Evolutionary conservation across 495 filamentous ascomycete species (phyloP), one percentile per base, ranked within the genome.

Genomic region (Staphylotrichum longicolle): DNA sequence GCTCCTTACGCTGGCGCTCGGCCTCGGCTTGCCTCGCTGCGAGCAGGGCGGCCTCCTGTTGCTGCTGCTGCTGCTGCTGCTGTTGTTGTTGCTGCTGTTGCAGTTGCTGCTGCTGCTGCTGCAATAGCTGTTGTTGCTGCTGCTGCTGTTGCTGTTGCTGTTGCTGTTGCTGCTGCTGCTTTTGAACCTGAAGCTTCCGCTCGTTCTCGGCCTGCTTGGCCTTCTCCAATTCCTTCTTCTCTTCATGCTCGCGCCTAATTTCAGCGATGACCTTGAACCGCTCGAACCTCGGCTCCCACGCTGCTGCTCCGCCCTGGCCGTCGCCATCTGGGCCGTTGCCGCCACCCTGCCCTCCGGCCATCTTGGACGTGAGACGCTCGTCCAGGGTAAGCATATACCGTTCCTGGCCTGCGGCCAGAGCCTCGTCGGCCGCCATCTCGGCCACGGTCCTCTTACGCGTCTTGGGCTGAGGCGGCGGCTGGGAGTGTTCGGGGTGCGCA

Each of bases 321-420:
- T 95, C 91, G 11, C 85, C 86, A 57, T 85, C 86, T 4, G 85
- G 78, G 52, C 88, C 82, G 61, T 86, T 88, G 2, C 80, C 78
- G 30, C 73, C 81, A 45, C 77, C 82, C 42, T 85, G 81, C 14
- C 78, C 81, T 50, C 82, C 77, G 0, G 83, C 81, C 45, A 78
- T 75, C 15, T 81, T 81, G 10, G 87, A 78, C 30, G 85, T 82
- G 49, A 91, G 79, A 12, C 91, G 83, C 66, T 98, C 95, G 59
- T 99, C 94, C 78, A 93, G 86, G 51, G 90, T 88, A 41, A 98
- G 90, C 88, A 98, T 92, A 65, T 91, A 93, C 34, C 90, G 80
- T 71, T 97, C 91, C 70, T 91, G 87, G 49, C 94, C 88, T 10
- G 91, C 92, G 6, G 91, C 91, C 60, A 90, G 77, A 1, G 94